Conservation (phyloP, 768 basidiomycete species). For the Chalciporus chontae region DNA sequence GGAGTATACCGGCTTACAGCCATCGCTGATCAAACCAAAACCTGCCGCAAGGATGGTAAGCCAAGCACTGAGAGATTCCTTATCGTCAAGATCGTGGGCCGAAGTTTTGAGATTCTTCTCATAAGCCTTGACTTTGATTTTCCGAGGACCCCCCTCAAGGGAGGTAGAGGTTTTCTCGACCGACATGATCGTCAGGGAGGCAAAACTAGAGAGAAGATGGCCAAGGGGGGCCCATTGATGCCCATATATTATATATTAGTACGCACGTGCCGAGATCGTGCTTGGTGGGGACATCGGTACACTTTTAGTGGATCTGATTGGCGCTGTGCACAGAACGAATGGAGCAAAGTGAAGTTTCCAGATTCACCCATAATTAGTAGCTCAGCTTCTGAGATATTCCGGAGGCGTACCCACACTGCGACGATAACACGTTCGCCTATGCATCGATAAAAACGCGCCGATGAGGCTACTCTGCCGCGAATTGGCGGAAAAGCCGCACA, state of each 20-base stretch:
- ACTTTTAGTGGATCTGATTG: neutral
- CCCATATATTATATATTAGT: slow-evolving; percentile 22
- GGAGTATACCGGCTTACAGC: slow-evolving; percentile 37
- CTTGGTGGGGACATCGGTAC: neutral
- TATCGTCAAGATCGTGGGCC: slow-evolving; percentile 27
- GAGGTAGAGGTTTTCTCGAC: slow-evolving; percentile 13
- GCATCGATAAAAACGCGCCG: too few species aligned
- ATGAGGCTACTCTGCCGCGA: too few species aligned
- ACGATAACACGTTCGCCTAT: too few species aligned
- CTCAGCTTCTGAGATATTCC: too few species aligned
- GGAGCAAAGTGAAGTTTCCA: too few species aligned
- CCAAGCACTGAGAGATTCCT: slow-evolving; percentile 50
- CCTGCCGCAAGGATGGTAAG: slow-evolving; percentile 64
- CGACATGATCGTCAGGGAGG: slow-evolving; percentile 17
- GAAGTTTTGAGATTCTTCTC: slow-evolving; percentile 21
- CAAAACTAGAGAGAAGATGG: neutral
- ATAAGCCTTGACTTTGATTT: slow-evolving; percentile 23
- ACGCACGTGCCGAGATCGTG: slow-evolving; percentile 21
- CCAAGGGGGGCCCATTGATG: neutral
- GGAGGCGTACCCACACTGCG: too few species aligned
- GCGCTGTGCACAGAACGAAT: too few species aligned
- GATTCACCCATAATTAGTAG: too few species aligned
- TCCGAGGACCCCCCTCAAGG: slow-evolving; percentile 9
- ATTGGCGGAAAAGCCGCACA: too few species aligned
- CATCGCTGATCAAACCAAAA: slow-evolving; percentile 64